Evolutionary conservation across 257 asterid species (phyloP).

Genomic region (Solanum bulbocastanum): DNA sequence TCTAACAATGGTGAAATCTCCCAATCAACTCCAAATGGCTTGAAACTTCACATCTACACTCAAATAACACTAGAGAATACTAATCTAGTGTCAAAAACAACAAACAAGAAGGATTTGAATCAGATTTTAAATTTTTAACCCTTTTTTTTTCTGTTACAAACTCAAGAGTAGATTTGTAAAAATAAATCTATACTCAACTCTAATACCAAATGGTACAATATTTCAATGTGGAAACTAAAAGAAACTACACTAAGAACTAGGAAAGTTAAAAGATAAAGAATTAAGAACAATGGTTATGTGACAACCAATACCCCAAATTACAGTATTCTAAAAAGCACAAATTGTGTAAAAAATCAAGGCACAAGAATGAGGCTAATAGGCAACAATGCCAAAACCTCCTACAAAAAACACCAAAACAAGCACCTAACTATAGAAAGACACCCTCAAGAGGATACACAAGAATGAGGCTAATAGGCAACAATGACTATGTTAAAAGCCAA

Average conservation of each 20-base stretch:
- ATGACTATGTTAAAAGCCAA: no score
- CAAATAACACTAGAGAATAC: neutral
- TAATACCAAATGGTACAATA: neutral
- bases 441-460: neutral
- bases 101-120: neutral
- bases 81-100: neutral
- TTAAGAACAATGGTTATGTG: neutral
- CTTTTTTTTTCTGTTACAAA: neutral
- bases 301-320: neutral
- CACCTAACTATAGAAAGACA: neutral
- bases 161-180: neutral
- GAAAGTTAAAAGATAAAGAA: neutral
- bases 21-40: neutral
- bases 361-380: neutral
- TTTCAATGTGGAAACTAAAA: neutral
- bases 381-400: neutral
- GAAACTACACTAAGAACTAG: neutral
- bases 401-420: neutral
- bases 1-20: neutral
- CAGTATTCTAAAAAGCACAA: neutral
- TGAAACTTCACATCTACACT: neutral
- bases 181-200: neutral
- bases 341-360: neutral
- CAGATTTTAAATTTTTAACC: neutral
- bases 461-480: no score